Evolutionary conservation across 1,284 basidiomycete species (phyloP).

Genomic region (Microbotryum saponariae): DNA sequence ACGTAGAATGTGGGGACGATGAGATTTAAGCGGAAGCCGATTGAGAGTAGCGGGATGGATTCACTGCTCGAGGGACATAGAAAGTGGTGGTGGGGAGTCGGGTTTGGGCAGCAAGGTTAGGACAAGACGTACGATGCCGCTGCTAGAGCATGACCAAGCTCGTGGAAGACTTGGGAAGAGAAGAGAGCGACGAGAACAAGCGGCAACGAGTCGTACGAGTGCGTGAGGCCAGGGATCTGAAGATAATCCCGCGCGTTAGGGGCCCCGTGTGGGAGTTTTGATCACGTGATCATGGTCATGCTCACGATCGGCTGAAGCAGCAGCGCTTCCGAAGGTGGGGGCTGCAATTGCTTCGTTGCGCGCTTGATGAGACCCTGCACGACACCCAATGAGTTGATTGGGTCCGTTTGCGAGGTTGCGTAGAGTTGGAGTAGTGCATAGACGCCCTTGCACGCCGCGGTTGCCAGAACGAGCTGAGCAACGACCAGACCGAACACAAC

Average conservation of each 20-base stretch:
- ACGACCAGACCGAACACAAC: background rate
- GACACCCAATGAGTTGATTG: too few relatives aligned
- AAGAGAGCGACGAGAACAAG: constrained; percentile 15
- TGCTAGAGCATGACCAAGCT: constrained; percentile 26
- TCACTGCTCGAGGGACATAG: background rate
- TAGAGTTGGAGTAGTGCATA: background rate
- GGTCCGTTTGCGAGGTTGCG: too few relatives aligned
- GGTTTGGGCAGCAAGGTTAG: too few relatives aligned
- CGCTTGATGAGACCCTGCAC: background rate
- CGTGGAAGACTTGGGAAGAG: constrained; percentile 25
- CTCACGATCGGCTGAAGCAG: constrained; percentile 16
- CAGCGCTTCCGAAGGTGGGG: background rate
- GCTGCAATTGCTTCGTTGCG: background rate
- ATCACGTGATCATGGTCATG: background rate
- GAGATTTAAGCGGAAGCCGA: constrained; percentile 18
- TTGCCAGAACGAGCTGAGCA: constrained; percentile 7
- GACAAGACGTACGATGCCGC: constrained; percentile 18
- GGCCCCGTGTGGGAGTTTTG: too few relatives aligned
- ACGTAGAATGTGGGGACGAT: constrained; percentile 28
- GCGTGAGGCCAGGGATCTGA: constrained; percentile 20
- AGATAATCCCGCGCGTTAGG: background rate
- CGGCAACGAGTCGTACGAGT: constrained; percentile 10
- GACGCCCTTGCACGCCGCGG: background rate
- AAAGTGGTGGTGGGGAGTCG: background rate
- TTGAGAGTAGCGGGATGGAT: constrained; percentile 8